These are phyloP conservation scores for Epicoccum sorghinum DNA, from an alignment of 2,329 filamentous ascomycete species.

Conservation along the genomic window DNA sequence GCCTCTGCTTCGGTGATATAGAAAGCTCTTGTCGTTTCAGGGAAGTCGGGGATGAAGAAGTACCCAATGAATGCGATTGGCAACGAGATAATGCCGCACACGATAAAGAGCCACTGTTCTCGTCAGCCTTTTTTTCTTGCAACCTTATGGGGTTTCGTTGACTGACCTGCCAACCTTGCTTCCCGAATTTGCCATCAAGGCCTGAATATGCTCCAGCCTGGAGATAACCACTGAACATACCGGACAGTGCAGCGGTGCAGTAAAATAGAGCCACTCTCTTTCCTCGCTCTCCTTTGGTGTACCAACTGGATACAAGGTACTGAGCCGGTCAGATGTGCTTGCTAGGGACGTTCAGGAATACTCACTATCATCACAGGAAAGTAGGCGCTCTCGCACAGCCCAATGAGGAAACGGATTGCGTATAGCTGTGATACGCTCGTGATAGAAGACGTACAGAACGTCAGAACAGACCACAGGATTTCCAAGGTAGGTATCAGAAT, in stretches of 20 bases:
- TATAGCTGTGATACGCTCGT: conserved; percentile 40
- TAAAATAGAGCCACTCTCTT: conserved; percentile 43
- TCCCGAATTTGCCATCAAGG: conserved; percentile 33
- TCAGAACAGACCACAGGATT: conserved; percentile 34
- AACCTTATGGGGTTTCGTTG: too few species aligned
- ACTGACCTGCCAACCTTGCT: conserved; percentile 31
- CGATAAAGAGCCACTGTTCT: conserved; percentile 36
- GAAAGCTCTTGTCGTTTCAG: conserved; percentile 33
- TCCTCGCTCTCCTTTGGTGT: conserved; percentile 46
- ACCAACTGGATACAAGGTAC: conserved; percentile 52
- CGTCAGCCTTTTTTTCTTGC: not conserved
- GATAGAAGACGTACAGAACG: conserved; percentile 26
- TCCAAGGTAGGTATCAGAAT: conserved; percentile 42
- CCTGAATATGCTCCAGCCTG: conserved; percentile 43
- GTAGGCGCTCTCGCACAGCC: conserved; percentile 33
- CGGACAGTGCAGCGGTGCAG: conserved; percentile 38
- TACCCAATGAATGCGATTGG: conserved; percentile 54
- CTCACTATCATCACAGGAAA: conserved; percentile 39
- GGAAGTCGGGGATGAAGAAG: conserved; percentile 40
- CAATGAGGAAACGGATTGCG: conserved; percentile 43
- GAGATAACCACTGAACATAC: conserved; percentile 45
- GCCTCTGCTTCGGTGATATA: conserved; percentile 47
- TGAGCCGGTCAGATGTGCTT: not conserved
- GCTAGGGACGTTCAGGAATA: not conserved
- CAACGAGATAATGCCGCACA: conserved; percentile 48